Evolutionary conservation across 805 yeast genomes (phyloP).

Genomic region (Candida peoriensis): DNA sequence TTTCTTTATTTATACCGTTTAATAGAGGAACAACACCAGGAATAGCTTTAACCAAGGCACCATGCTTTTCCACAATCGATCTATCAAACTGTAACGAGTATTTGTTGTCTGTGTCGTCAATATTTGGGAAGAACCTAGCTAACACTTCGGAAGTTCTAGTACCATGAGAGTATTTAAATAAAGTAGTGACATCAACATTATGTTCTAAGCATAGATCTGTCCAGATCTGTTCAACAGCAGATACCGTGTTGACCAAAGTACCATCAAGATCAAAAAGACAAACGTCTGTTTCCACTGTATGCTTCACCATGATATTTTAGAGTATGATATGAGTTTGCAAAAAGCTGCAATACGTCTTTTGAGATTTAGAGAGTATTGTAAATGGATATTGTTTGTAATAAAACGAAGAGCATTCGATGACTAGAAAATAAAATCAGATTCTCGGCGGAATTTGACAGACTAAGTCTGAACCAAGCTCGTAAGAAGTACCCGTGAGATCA

Average conservation of each 20-base stretch:
- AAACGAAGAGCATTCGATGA: no score
- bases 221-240: conserved; percentile 83
- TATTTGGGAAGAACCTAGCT: conserved; percentile 68
- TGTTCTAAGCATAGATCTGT: conserved; percentile 66
- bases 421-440: no score
- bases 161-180: conserved; percentile 48
- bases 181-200: conserved; percentile 52
- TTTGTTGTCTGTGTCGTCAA: conserved; percentile 60
- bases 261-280: conserved; percentile 81
- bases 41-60: conserved; percentile 67
- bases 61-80: conserved; percentile 65
- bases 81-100: conserved; percentile 55
- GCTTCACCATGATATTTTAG: conserved; percentile 20
- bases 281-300: conserved; percentile 16
- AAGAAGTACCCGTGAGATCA: no score
- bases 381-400: no score
- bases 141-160: conserved; percentile 78
- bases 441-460: no score
- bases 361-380: no score
- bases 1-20: conserved; percentile 46
- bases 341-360: no score
- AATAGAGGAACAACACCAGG: conserved; percentile 70
- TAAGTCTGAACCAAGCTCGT: no score
- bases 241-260: conserved; percentile 77
- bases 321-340: no score